Conservation (phyloP, 768 basidiomycete species). For the Coprinopsis strossmayeri region DNA sequence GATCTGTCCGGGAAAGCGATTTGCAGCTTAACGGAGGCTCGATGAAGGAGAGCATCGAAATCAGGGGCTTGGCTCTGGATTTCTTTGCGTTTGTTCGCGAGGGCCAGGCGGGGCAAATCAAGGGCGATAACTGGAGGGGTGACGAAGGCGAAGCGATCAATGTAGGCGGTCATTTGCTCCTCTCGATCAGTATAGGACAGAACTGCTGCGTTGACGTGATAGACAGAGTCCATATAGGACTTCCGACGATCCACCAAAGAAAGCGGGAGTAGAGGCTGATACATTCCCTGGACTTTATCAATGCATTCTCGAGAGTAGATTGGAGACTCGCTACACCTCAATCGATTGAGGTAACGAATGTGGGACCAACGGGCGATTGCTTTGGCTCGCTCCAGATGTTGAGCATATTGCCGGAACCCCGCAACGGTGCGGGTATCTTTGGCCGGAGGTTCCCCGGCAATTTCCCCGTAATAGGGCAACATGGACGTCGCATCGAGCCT, state of each 20-base stretch:
- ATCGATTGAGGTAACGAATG: constrained; percentile 64
- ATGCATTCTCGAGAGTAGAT: constrained; percentile 45
- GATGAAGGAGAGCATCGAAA: constrained; percentile 70
- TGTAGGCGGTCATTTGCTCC: constrained; percentile 39
- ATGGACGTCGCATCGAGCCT: constrained; percentile 53
- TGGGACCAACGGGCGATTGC: constrained; percentile 61
- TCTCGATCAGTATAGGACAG: constrained; percentile 61
- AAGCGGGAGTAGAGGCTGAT: constrained; percentile 46
- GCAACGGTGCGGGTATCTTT: constrained; percentile 68
- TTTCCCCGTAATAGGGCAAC: constrained; percentile 46
- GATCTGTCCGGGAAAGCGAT: constrained; percentile 92
- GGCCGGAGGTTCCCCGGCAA: constrained; percentile 60
- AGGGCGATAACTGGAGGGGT: constrained; percentile 74
- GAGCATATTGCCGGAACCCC: constrained; percentile 56
- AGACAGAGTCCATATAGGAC: constrained; percentile 36
- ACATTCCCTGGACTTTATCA: constrained; percentile 27
- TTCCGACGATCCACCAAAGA: constrained; percentile 32
- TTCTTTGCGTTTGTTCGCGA: constrained; percentile 34
- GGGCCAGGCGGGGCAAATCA: constrained; percentile 61
- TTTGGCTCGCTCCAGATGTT: constrained; percentile 42
- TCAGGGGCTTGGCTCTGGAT: constrained; percentile 26
- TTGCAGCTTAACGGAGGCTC: constrained; percentile 72
- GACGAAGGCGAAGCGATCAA: constrained; percentile 73
- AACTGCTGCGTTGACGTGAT: constrained; percentile 41
- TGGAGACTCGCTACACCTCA: constrained; percentile 52